phyloP scores from a whole-genome alignment of 352 stramenopile genomes.

The Peronospora destructor region DNA sequence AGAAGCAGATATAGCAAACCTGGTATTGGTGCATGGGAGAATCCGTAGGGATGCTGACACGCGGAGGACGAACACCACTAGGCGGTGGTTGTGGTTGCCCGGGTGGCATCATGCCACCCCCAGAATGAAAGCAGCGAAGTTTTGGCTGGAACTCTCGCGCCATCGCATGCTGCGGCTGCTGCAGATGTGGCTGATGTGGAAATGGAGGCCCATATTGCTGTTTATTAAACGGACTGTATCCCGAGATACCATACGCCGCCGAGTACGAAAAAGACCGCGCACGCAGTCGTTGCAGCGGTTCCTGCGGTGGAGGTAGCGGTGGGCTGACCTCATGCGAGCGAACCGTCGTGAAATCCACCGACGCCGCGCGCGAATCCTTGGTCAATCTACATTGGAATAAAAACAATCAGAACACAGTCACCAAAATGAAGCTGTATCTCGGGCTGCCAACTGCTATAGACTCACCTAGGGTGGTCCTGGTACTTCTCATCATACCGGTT shows the following conservation, averaged over 20 bases:
- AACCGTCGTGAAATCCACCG: constrained; percentile 67
- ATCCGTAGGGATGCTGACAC: constrained; percentile 60
- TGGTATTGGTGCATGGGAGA: constrained; percentile 67
- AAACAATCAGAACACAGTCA: constrained; percentile 5
- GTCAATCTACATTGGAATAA: constrained; percentile 22
- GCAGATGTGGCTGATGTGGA: constrained; percentile 44
- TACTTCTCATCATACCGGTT: constrained; percentile 38
- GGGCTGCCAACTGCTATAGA: not conserved
- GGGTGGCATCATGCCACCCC: constrained; percentile 35
- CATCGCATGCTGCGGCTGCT: constrained; percentile 24
- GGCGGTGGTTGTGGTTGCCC: constrained; percentile 28
- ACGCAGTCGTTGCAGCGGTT: constrained; percentile 60
- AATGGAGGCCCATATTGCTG: constrained; percentile 36
- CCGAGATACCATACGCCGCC: constrained; percentile 41
- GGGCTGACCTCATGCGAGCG: constrained; percentile 47
- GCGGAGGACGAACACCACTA: constrained; percentile 43
- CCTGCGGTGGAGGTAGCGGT: constrained; percentile 54
- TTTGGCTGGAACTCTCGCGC: constrained; percentile 50
- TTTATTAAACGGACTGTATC: constrained; percentile 46
- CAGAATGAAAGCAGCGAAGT: constrained; percentile 50
- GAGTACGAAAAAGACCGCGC: constrained; percentile 77
- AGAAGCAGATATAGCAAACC: constrained; percentile 23
- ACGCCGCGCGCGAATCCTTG: constrained; percentile 68
- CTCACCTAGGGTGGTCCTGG: constrained; percentile 26
- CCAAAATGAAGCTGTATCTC: not conserved